Base-by-base conservation (phyloP, 2,329 filamentous ascomycete genomes). In the Myotisia sp. region DNA sequence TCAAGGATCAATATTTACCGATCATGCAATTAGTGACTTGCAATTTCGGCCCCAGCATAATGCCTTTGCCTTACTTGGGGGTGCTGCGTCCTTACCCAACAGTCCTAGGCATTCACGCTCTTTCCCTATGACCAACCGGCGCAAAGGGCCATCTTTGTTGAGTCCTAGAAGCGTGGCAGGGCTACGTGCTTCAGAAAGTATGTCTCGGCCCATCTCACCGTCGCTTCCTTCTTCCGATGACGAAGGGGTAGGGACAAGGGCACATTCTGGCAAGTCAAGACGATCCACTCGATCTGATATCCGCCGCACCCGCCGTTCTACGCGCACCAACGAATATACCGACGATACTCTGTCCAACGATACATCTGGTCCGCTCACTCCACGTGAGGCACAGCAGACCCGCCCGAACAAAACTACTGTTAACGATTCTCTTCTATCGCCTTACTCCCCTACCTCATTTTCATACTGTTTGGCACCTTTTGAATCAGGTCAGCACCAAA, bases 141-240 rank as follows among this genome's bases (percentile, higher is more conserved):
- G 22, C 12, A 19, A 32, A 8, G 27, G 16, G 23, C 32, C 32
- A 12, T 34, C 24, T 12, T 19, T 34, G 23, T 14, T 34, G 22
- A 34, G 32, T 23, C 32, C 32, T 12, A 14, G 23, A 12, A 34
- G 32, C 17, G 32, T 27, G 23, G 32, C 32, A 13, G 32, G 32
- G 16, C 32, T 34, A 4, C 32, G 32, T 5, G 23, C 13, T 17
- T 27, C 20, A 17, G 32, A 27, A 14, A 27, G 31, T 19, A 31
- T 28, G 10, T 41, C 39, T 6, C 45, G 43, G n/a, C 41, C 49
- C 2, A 50, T 53, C 17, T 56, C 51, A 4, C 53, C 47, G 16
- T 43, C 55, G 6, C 40, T 60, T 6, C 52, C 55, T n/a, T 59
- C 56, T 20, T 60, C 56, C 0, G 57, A 60, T 22, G 56, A 60